Base-by-base conservation (phyloP, 2,329 filamentous ascomycete genomes). In the Chrysoporthe cubensis region DNA sequence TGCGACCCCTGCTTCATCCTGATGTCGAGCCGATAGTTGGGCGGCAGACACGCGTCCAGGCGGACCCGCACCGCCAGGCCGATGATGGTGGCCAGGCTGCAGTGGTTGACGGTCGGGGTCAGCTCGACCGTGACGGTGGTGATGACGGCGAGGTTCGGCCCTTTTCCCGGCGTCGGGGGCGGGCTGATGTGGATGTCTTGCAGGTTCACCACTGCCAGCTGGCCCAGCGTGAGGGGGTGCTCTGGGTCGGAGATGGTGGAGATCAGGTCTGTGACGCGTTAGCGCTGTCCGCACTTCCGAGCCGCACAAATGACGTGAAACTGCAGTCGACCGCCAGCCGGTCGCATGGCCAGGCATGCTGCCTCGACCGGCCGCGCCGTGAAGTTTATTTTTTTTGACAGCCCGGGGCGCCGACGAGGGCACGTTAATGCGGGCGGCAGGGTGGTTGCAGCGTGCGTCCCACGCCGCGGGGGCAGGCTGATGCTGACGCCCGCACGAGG, bases 1-100 rank as follows among this genome's bases (percentile, higher is more conserved):
- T 98, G 96, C n/a, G 94, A 96, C 70, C 94, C 95, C 80, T 97
- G 91, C 79, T 98, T 97, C 79, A 97, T 97, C 74, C 90, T 88
- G 58, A 98, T 93, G 78, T 98, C 94, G 62, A 98, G 87, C 48
- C 96, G 88, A 78, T 96, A 99, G 75, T 95, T 92, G 44, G 96
- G 92, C 3, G 96, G 96, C 67, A 99, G 84, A 13, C 92, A 91
- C 78, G 97, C 91, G 81, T 98, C 94, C 34, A 99, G 85, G 34
- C 96, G 88, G 54, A 97, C 94, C 57, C 96, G 89, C 32, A 99
- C 93, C 16, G 94, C 96, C 18, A 99, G 85, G 0, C 96, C 96
- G 74, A 99, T 97, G 69, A 99, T 94, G 0, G 96, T 99, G 43
- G 96, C 96, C 52, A 99, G 87, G 62, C 93, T 97, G 83, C 96